Evolutionary conservation across 768 basidiomycete species (phyloP).

Genomic region (Mycena galopus): DNA sequence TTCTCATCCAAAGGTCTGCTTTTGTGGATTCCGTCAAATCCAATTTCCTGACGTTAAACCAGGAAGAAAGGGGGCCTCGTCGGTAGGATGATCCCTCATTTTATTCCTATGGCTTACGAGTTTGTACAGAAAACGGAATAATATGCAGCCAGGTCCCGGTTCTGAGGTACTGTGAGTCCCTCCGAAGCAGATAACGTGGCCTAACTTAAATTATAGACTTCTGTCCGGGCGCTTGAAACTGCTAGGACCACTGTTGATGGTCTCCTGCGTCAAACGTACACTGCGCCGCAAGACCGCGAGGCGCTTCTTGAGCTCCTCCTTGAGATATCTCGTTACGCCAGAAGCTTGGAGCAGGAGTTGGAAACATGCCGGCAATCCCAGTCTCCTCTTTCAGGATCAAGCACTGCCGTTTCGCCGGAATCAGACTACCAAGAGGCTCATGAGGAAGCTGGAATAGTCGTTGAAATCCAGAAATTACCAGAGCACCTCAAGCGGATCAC

Average conservation of each 20-base stretch:
- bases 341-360: conserved; percentile 21
- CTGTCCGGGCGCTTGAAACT: neutral
- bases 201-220: neutral
- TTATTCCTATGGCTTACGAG: neutral
- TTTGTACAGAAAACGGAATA: conserved; percentile 16
- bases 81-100: conserved; percentile 5
- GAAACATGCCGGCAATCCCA: conserved; percentile 9
- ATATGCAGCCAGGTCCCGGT: neutral
- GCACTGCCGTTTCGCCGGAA: conserved; percentile 11
- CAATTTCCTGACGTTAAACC: neutral
- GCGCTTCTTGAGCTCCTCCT: conserved; percentile 26
- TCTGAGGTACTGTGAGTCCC: neutral
- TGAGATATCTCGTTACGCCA: conserved; percentile 30
- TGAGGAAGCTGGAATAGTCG: conserved; percentile 1
- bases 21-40: neutral
- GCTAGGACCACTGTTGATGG: conserved; percentile 24
- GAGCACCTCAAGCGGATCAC: conserved; percentile 23
- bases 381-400: conserved; percentile 10
- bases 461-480: conserved; percentile 23
- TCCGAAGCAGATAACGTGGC: neutral
- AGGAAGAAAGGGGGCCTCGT: conserved; percentile 17
- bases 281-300: conserved; percentile 23
- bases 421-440: conserved; percentile 12
- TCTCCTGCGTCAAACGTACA: conserved; percentile 14
- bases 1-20: no score